Percentiles rank a stretch among this genome's conserved stretches.
Evolutionary conservation across 2,329 filamentous ascomycete species (phyloP).

Genomic region (Graphilbum ipis-grandicollis): DNA sequence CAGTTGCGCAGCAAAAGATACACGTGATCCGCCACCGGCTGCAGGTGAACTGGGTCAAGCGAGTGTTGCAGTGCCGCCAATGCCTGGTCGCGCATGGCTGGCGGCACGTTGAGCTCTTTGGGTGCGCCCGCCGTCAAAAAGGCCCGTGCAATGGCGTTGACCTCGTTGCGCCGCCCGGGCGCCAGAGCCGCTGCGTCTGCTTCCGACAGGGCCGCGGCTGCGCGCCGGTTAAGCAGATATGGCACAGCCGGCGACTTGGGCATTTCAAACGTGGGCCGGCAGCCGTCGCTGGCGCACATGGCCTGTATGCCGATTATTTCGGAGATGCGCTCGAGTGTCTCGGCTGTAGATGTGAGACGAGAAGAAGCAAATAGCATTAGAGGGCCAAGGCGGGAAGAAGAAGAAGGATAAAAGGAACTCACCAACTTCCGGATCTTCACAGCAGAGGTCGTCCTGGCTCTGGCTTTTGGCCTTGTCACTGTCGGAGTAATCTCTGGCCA

Average conservation of each 20-base stretch:
- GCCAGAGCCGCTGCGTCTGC: conserved; percentile 6
- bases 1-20: conserved; percentile 28
- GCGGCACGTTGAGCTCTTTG: conserved; percentile 30
- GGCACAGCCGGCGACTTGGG: conserved; percentile 2
- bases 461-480: conserved; percentile 9
- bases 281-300: conserved; percentile 10
- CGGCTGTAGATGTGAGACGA: conserved; percentile 12
- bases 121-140: conserved; percentile 23
- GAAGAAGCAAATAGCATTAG: no score
- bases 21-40: conserved; percentile 26
- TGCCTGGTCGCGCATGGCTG: conserved; percentile 20
- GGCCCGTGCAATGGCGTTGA: conserved; percentile 21
- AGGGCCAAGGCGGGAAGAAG: not conserved
- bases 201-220: conserved; percentile 4
- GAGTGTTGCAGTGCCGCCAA: conserved; percentile 18
- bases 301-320: conserved; percentile 15
- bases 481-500: conserved; percentile 15
- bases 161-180: conserved; percentile 12
- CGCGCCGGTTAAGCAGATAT: not conserved
- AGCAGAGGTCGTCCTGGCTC: conserved; percentile 6
- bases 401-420: conserved; percentile 4
- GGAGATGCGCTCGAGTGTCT: conserved; percentile 18
- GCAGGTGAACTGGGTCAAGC: conserved; percentile 20
- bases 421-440: conserved; percentile 18
- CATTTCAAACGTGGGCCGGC: conserved; percentile 6